Percentiles rank a stretch among this genome's conserved stretches.
Evolutionary conservation across 2,329 filamentous ascomycete species (phyloP).

Genomic region (Dactylella cylindrospora): DNA sequence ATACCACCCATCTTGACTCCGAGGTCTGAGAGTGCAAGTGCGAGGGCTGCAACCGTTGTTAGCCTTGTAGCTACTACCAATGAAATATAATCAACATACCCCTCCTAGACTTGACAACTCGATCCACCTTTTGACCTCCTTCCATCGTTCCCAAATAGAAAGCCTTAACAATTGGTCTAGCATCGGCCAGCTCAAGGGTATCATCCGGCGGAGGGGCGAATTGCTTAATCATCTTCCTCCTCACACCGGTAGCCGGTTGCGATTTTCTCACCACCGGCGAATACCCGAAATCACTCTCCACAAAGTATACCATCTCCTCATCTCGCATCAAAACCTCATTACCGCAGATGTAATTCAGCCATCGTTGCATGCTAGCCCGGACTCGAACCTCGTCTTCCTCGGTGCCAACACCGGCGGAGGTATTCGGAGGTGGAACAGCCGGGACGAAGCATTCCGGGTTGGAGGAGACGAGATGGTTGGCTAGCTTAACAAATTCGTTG

Average conservation of each 20-base stretch:
- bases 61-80: not conserved
- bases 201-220: conserved; percentile 97
- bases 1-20: conserved; percentile 85
- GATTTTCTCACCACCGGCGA: conserved; percentile 93
- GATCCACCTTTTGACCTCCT: conserved; percentile 93
- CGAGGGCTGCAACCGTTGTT: conserved; percentile 74
- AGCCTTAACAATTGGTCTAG: conserved; percentile 85
- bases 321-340: conserved; percentile 93
- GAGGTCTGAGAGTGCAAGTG: conserved; percentile 87
- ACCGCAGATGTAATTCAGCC: conserved; percentile 89
- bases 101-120: conserved; percentile 85
- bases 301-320: conserved; percentile 95
- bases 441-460: conserved; percentile 95
- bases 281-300: conserved; percentile 99
- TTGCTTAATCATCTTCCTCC: conserved; percentile 94
- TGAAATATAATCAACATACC: conserved; percentile 59
- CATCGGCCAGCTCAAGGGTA: conserved; percentile 88
- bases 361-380: conserved; percentile 85
- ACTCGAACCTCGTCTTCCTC: conserved; percentile 91
- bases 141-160: conserved; percentile 97
- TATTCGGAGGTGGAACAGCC: conserved; percentile 89
- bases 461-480: conserved; percentile 92
- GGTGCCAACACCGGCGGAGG: conserved; percentile 89
- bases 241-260: conserved; percentile 92
- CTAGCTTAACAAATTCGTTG: conserved; percentile 94